phyloP scores from a whole-genome alignment of 164 flowering plant species.

The Aristolochia fimbriata region DNA sequence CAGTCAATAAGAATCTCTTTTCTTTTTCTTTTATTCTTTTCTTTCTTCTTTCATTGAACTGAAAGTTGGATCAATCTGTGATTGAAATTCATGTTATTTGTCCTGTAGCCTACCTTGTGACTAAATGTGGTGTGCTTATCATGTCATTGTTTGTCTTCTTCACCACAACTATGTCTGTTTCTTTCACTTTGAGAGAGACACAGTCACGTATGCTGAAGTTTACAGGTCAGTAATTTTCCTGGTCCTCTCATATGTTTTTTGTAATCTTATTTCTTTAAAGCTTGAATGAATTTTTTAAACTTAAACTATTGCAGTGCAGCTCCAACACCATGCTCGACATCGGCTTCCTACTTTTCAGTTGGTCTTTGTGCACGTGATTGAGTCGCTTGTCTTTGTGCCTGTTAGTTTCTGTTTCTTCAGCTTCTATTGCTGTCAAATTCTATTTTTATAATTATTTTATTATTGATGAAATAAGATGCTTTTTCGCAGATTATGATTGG shows the following conservation, averaged over 20 bases:
- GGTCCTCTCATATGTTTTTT: background rate
- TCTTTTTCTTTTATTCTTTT: background rate
- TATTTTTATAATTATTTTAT: background rate
- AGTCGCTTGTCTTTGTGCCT: constrained; percentile 98
- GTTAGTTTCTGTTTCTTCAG: constrained; percentile 27
- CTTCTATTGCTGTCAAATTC: background rate
- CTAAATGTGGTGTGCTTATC: constrained; percentile 96
- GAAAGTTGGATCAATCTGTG: background rate
- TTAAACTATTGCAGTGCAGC: constrained; percentile 75
- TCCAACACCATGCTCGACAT: constrained; percentile 96
- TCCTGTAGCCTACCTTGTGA: constrained; percentile 77
- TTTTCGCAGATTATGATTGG: constrained; percentile 93
- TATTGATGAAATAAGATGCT: background rate
- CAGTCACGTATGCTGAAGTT: constrained; percentile 98
- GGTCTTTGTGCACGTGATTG: constrained; percentile 96
- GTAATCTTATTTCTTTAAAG: background rate
- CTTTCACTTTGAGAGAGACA: constrained; percentile 95
- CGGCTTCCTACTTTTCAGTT: constrained; percentile 94
- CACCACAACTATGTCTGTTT: constrained; percentile 98
- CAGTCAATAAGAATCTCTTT: too few species aligned
- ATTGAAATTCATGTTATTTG: background rate
- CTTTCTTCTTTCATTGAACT: background rate
- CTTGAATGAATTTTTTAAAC: constrained; percentile 4
- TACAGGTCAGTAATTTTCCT: constrained; percentile 48
- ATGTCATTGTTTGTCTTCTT: constrained; percentile 98